Percentiles rank a stretch among this genome's conserved stretches.
Evolutionary conservation across 495 filamentous ascomycete genomes (phyloP).

Genomic region (Xylaria curta): DNA sequence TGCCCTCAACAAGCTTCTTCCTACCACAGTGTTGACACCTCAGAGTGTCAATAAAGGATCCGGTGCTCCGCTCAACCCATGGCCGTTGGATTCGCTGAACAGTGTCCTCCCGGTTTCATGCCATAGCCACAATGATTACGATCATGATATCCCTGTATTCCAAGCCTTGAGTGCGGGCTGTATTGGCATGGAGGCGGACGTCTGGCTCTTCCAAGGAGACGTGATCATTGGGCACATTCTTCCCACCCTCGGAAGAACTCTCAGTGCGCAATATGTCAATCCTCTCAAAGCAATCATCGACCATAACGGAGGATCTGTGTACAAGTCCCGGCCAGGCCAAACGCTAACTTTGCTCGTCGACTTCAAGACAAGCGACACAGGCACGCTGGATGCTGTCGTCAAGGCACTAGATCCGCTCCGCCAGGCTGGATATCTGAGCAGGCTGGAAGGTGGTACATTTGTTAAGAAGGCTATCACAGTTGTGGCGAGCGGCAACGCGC

Average conservation of each 20-base stretch:
- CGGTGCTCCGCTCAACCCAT: constrained; percentile 37
- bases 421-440: constrained; percentile 61
- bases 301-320: constrained; percentile 51
- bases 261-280: constrained; percentile 37
- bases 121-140: constrained; percentile 46
- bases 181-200: constrained; percentile 46
- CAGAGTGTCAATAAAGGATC: constrained; percentile 39
- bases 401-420: constrained; percentile 65
- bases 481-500: constrained; percentile 74
- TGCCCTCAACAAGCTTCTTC: constrained; percentile 39
- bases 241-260: constrained; percentile 36
- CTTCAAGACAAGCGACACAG: constrained; percentile 59
- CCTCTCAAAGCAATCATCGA: constrained; percentile 40
- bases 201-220: constrained; percentile 33
- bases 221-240: constrained; percentile 40
- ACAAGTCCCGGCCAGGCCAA: constrained; percentile 57
- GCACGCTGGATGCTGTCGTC: constrained; percentile 59
- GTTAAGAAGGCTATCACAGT: constrained; percentile 66
- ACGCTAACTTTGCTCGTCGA: constrained; percentile 72
- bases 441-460: constrained; percentile 57
- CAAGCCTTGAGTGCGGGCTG: constrained; percentile 40
- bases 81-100: constrained; percentile 41
- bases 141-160: constrained; percentile 36
- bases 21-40: constrained; percentile 30
- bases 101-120: constrained; percentile 37